Evolutionary conservation across 768 basidiomycete species (phyloP).

Genomic region (Pleurotus ostreatus): DNA sequence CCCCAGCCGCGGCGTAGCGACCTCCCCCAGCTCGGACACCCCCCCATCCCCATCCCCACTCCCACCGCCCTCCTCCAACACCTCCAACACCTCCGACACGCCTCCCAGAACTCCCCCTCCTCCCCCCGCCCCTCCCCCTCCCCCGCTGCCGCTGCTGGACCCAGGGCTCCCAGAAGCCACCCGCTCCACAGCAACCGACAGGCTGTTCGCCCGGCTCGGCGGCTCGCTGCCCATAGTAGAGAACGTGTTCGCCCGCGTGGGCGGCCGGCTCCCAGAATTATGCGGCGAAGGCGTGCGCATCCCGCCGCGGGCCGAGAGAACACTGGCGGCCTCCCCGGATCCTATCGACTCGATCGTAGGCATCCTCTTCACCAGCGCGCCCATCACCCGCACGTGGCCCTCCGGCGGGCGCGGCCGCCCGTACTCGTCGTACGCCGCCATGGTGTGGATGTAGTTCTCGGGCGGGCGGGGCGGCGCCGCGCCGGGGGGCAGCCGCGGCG

Average conservation of each 20-base stretch:
- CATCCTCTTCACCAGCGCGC: slow-evolving; percentile 67
- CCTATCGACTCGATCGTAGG: slow-evolving; percentile 79
- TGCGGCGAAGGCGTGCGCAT: slow-evolving; percentile 16
- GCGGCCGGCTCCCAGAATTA: slow-evolving; percentile 29
- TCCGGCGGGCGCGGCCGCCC: slow-evolving; percentile 33
- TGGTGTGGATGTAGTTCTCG: slow-evolving; percentile 17
- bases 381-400: slow-evolving; percentile 56
- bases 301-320: slow-evolving; percentile 20
- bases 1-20: slow-evolving; percentile 13
- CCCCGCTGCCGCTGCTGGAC: not conserved
- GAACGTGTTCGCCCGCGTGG: slow-evolving; percentile 33
- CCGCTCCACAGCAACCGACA: slow-evolving; percentile 25
- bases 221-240: slow-evolving; percentile 28
- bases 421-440: slow-evolving; percentile 7
- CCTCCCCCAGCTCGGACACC: slow-evolving; percentile 31
- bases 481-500: slow-evolving; percentile 7
- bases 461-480: slow-evolving; percentile 2
- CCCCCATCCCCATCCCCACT: slow-evolving; percentile 8
- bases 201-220: slow-evolving; percentile 34
- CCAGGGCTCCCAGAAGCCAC: slow-evolving; percentile 11
- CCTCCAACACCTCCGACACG: not conserved
- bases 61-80: not conserved
- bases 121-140: slow-evolving; percentile 5
- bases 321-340: slow-evolving; percentile 49
- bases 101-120: not conserved